Base-by-base conservation (phyloP, 257 asterid species). In the Solanum sparsipilum region DNA sequence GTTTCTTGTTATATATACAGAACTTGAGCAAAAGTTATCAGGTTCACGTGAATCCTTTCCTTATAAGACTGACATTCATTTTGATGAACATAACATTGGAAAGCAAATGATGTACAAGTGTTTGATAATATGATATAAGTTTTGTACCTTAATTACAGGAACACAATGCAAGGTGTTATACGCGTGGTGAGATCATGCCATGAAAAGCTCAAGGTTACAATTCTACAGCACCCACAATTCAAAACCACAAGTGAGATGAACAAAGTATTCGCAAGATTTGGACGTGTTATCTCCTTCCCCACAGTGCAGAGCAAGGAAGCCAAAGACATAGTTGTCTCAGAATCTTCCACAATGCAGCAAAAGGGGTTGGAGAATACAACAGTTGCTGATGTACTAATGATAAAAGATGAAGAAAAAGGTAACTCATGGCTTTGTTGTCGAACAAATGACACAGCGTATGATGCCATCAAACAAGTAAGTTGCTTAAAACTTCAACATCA, bases 391-490 rank as follows among this genome's bases (percentile, higher is more conserved):
- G 94, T 96, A 39, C 89, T 96, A 36, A 89, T 92, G 91, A 91
- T 91, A 5, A 94, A 96, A 88, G 96, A 92, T 78, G 94, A 92
- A 16, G 96, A 92, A 72, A 90, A 89, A 85, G 92, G 90, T 1
- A 95, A 92, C 36, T 91, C 98, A 78, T 94, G 96, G 98, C 92
- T 94, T 5, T 93, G 94, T 92, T 95, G 98, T 86, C 91, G 71
- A 78, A 85, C 90, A 68, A 88, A 94, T 41, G 96, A 96, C 91
- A 88, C 92, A 0, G 98, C 92, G 3, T 91, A 93, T 84, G 98
- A 94, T 87, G 98, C 98, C 18, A 93, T 92, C 52, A 96, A 94
- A 88, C 91, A 93, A 89, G 98, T 92, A 29, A 27, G 94, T 90
- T 86, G 72, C 88, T 89, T 52, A 58, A 58, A 86, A 3, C 8